phyloP scores from a whole-genome alignment of 768 basidiomycete species.

The Podaxis carcinomalis region DNA sequence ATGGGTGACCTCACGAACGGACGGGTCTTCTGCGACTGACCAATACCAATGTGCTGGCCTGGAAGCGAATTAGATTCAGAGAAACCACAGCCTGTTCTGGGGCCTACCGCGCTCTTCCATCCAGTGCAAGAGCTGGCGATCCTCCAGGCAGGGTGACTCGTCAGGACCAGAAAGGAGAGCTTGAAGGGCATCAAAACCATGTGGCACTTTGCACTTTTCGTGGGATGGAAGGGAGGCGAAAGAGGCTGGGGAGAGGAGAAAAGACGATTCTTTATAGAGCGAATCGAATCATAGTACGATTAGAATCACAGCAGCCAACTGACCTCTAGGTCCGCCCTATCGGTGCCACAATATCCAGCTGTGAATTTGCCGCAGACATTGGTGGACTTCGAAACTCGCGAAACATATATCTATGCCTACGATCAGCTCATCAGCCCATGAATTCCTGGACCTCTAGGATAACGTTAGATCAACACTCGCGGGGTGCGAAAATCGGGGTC shows the following conservation, averaged over 20 bases:
- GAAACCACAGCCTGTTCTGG: neutral
- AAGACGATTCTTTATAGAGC: neutral
- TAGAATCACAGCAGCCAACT: neutral
- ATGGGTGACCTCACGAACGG: neutral
- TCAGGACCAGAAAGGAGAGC: neutral
- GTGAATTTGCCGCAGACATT: too few relatives aligned
- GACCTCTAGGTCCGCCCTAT: too few relatives aligned
- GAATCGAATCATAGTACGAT: neutral
- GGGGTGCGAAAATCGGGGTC: too few relatives aligned
- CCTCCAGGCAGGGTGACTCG: neutral
- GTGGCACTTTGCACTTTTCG: neutral
- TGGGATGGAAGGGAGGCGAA: neutral
- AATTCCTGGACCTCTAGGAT: too few relatives aligned
- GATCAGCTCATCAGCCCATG: too few relatives aligned
- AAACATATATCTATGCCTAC: too few relatives aligned
- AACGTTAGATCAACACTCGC: too few relatives aligned
- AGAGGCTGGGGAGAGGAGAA: neutral
- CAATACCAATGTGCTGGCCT: neutral
- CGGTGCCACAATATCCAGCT: too few relatives aligned
- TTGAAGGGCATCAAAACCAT: neutral
- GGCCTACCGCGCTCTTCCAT: neutral
- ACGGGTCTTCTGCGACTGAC: too few relatives aligned
- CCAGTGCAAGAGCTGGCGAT: neutral
- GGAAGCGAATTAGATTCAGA: neutral
- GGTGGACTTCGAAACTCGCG: too few relatives aligned